phyloP scores from a whole-genome alignment of 129 eudicot genomes.

The Flaveria robusta region DNA sequence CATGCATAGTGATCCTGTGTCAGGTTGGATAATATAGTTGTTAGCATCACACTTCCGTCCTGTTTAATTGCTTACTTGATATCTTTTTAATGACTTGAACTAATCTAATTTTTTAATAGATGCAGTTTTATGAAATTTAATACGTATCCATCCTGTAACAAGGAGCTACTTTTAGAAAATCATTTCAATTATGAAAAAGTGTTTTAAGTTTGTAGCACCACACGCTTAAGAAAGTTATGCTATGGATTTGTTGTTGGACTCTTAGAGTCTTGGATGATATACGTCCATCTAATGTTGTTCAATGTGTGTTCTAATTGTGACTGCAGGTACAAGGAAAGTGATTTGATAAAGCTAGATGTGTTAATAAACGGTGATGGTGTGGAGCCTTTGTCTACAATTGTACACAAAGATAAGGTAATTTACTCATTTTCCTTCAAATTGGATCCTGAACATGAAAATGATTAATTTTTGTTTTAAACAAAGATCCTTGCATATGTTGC shows the following conservation, averaged over 20 bases:
- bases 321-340: constrained; percentile 77
- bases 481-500: not conserved
- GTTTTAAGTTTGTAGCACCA: constrained; percentile 16
- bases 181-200: not conserved
- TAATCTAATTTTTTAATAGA: not conserved
- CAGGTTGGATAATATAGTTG: not conserved
- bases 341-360: constrained; percentile 89
- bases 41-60: not conserved
- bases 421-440: constrained; percentile 10
- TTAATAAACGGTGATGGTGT: constrained; percentile 87
- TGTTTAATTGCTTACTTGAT: not conserved
- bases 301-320: constrained; percentile 13
- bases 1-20: not conserved
- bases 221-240: not conserved
- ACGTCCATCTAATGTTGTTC: constrained; percentile 1
- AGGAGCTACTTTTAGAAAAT: not conserved
- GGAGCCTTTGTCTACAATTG: constrained; percentile 95
- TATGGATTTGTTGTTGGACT: constrained; percentile 14
- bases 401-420: constrained; percentile 89
- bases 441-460: constrained; percentile 8
- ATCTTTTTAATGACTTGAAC: not conserved
- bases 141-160: not conserved
- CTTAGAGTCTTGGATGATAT: not conserved
- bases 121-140: not conserved
- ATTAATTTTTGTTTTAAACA: not conserved